Evolutionary conservation across 768 basidiomycete species (phyloP).

Genomic region (Gloeophyllum trabeum): DNA sequence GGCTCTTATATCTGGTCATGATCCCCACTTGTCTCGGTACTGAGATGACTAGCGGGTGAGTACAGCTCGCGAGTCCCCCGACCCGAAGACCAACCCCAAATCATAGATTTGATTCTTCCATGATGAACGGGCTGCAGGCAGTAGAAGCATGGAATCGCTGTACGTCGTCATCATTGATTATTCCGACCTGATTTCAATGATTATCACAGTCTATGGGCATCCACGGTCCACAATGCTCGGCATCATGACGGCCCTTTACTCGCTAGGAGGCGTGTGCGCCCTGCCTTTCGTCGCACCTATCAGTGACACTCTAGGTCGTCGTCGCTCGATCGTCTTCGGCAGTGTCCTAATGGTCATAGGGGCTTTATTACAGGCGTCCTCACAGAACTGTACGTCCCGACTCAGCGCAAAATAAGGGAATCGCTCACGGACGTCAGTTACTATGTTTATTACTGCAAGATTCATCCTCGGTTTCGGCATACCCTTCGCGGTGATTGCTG

Average conservation of each 20-base stretch:
- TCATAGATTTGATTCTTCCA: conserved; percentile 43
- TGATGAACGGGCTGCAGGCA: conserved; percentile 53
- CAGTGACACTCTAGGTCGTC: conserved; percentile 39
- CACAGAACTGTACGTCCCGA: conserved; percentile 41
- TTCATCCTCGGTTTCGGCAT: conserved; percentile 51
- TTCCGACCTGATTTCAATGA: background rate
- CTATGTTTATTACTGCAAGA: conserved; percentile 47
- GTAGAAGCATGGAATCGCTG: conserved; percentile 46
- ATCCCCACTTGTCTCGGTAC: conserved; percentile 51
- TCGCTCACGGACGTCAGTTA: conserved; percentile 28
- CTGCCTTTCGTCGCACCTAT: conserved; percentile 42
- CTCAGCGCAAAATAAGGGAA: too few species aligned
- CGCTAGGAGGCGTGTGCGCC: conserved; percentile 42
- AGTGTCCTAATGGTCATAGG: conserved; percentile 30
- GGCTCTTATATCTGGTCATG: conserved; percentile 41
- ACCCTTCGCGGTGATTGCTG: conserved; percentile 52
- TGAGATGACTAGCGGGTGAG: conserved; percentile 51
- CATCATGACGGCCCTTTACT: conserved; percentile 47
- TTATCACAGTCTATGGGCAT: conserved; percentile 38
- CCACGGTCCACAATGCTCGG: conserved; percentile 45
- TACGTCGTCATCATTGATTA: conserved; percentile 17
- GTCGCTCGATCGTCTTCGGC: conserved; percentile 28
- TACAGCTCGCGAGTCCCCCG: too few species aligned
- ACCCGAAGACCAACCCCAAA: too few species aligned
- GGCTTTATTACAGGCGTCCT: conserved; percentile 30